Evolutionary conservation across 768 basidiomycete genomes (phyloP).

Genomic region (Cystoderma amianthinum): DNA sequence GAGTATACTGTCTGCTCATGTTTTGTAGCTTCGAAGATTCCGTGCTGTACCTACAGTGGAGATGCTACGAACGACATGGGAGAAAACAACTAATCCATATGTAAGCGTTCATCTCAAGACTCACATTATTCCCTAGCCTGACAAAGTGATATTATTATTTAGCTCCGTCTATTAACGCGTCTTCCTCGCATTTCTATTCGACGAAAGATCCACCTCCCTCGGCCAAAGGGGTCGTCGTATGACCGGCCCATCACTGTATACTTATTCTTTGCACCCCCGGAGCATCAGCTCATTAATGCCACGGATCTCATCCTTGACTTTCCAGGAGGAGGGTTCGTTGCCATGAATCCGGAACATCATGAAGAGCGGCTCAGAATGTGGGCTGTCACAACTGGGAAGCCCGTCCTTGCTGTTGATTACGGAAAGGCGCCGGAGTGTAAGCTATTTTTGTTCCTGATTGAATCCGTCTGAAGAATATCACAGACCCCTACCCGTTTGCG

Average conservation of each 20-base stretch:
- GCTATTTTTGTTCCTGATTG: conserved; percentile 1
- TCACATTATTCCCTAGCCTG: conserved; percentile 4
- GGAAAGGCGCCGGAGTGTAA: conserved; percentile 95
- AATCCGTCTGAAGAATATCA: neutral
- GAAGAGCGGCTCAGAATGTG: conserved; percentile 88
- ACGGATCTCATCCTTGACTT: conserved; percentile 88
- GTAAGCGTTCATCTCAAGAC: conserved; percentile 32
- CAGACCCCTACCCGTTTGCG: conserved; percentile 96
- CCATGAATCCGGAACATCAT: conserved; percentile 94
- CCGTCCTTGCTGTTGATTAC: conserved; percentile 85
- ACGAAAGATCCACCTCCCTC: conserved; percentile 75
- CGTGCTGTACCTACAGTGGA: conserved; percentile 93
- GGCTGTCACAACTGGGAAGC: conserved; percentile 73
- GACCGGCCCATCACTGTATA: conserved; percentile 77
- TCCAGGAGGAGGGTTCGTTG: conserved; percentile 95
- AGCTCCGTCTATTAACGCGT: conserved; percentile 66
- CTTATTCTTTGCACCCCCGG: conserved; percentile 74
- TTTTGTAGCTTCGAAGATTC: conserved; percentile 73
- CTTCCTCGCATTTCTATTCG: conserved; percentile 58
- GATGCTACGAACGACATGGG: conserved; percentile 95
- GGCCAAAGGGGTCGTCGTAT: conserved; percentile 71
- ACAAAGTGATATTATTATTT: conserved; percentile 3
- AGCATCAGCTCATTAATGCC: conserved; percentile 51
- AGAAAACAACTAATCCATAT: conserved; percentile 92
- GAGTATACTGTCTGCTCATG: neutral